Evolutionary conservation across 441 rosid genomes (phyloP).

Genomic region (Populus tomentosa): DNA sequence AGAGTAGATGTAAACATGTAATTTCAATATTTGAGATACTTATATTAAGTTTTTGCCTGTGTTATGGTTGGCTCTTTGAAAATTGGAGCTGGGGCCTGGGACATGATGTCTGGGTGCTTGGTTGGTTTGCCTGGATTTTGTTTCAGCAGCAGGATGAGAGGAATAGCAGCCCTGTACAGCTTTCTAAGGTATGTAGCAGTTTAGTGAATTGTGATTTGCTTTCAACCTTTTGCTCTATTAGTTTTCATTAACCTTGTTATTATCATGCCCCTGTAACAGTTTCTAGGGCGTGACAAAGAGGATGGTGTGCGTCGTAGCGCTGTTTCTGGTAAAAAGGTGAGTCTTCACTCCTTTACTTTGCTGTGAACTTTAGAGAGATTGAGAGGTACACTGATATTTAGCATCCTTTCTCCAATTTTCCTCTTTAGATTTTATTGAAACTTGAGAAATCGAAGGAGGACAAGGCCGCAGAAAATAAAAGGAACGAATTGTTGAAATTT

Average conservation of each 20-base stretch:
- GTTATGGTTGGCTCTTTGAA: slow-evolving; percentile 74
- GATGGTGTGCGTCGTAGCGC: slow-evolving; percentile 88
- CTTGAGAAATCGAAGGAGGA: slow-evolving; percentile 96
- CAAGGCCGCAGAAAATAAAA: slow-evolving; percentile 76
- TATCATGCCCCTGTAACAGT: slow-evolving; percentile 33
- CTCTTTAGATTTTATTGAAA: slow-evolving; percentile 69
- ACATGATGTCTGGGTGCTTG: slow-evolving; percentile 60
- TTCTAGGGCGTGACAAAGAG: slow-evolving; percentile 68
- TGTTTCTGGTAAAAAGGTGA: slow-evolving; percentile 92
- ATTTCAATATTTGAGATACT: slow-evolving; percentile 36
- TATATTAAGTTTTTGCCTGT: slow-evolving; percentile 61
- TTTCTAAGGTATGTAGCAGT: slow-evolving; percentile 64
- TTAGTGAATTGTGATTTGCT: neutral
- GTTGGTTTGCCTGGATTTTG: slow-evolving; percentile 55
- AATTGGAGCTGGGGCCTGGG: slow-evolving; percentile 93
- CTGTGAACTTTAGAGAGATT: neutral
- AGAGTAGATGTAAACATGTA: neutral
- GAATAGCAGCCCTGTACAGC: slow-evolving; percentile 84
- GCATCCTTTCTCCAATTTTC: neutral
- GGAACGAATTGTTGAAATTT: slow-evolving; percentile 90
- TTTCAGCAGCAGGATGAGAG: slow-evolving; percentile 60
- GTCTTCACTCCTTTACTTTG: neutral
- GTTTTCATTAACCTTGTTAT: neutral
- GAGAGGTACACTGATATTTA: neutral
- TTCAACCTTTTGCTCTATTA: neutral